phyloP scores from a whole-genome alignment of 2,329 filamentous ascomycete genomes.

The Pseudocercospora musae region DNA sequence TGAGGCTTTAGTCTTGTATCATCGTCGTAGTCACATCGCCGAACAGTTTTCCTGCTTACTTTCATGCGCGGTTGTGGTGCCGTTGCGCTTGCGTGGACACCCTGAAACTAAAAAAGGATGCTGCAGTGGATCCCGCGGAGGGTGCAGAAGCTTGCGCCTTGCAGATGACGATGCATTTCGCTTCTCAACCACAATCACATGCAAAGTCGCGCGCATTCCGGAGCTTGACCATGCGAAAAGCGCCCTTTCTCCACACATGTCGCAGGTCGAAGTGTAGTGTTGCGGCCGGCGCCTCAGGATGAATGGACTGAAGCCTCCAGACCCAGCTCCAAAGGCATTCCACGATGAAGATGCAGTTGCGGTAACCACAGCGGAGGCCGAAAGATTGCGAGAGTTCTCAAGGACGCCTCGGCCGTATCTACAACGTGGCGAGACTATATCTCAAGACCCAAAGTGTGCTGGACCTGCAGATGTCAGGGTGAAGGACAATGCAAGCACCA shows the following conservation, averaged over 20 bases:
- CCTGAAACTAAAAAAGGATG: background rate
- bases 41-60: background rate
- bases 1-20: background rate
- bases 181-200: slow-evolving; percentile 1
- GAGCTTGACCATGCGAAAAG: background rate
- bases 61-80: background rate
- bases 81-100: background rate
- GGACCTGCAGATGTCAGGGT: background rate
- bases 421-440: slow-evolving; percentile 25
- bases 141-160: background rate
- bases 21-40: background rate
- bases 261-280: slow-evolving; percentile 1
- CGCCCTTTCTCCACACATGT: background rate
- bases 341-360: background rate
- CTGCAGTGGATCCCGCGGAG: background rate
- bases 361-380: slow-evolving; percentile 17
- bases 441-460: slow-evolving; percentile 11
- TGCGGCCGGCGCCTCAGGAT: background rate
- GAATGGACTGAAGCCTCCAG: slow-evolving; percentile 1
- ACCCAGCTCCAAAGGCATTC: background rate
- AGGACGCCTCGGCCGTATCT: slow-evolving; percentile 32
- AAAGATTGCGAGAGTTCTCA: slow-evolving; percentile 17
- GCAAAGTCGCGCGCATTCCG: background rate
- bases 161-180: background rate
- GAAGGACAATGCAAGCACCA: background rate